Evolutionary conservation across 1,139 yeast genomes (phyloP), one percentile per base, ranked within the genome.

Genomic region (Sugiyamaella japonica): DNA sequence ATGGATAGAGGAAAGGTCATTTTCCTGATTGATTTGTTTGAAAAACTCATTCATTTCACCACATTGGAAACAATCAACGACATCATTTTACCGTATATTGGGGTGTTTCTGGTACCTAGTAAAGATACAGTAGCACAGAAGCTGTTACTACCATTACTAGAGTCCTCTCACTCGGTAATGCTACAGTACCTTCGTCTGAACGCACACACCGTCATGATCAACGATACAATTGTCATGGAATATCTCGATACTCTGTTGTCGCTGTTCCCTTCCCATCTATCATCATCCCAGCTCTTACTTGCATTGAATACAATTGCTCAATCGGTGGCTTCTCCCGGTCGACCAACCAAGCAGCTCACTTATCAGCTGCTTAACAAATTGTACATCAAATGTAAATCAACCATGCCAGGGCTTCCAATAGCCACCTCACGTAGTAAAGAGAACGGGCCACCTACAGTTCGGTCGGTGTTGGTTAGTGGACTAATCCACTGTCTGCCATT

Each of bases 91-190:
- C 78, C 80, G 1, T 64, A 77, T 9, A 75, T 81, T 9, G 67
- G 76, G 48, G 71, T 71, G 39, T 70, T 81, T 50, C 76, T 79
- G 3, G 67, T 69, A 50, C 73, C 77, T 34, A 63, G 64, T 2
- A 62, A 54, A 1, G 56, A 43, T 15, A 42, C 55, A 20, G 49
- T 16, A 54, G 15, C n/a, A 20, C 37, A 12, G 1, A 15, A 20
- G 12, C 7, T 20, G 55, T 17, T 57, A 58, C 64, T 71, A 46
- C 77, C 77, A 7, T 60, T 84, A 5, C 69, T 83, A 4, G 95
- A 86, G 65, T 81, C 86, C 0, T 76, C 85, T 1, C 95, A 87
- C 65, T 83, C 90, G 0, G 87, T 85, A 0, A 72, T 85, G 59
- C 71, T 86, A 38, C 73, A 78, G 13, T 56, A 56, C 37, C 59